phyloP scores from a whole-genome alignment of 176 grass and related monocot genomes.

The Leersia perrieri region DNA sequence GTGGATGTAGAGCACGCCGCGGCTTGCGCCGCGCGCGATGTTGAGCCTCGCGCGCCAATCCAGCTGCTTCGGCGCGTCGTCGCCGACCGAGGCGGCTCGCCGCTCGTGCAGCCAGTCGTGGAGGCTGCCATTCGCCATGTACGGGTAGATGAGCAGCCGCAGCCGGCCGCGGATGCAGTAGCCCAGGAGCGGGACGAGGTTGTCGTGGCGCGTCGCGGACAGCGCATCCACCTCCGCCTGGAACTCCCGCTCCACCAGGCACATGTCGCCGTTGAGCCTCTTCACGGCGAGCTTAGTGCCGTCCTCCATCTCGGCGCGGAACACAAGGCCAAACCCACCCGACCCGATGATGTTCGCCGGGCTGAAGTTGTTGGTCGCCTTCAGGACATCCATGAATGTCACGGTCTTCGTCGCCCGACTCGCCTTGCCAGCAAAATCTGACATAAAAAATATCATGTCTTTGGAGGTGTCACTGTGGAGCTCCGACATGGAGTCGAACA shows the following conservation, averaged over 20 bases:
- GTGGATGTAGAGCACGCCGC: conserved; percentile 62
- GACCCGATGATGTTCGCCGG: conserved; percentile 32
- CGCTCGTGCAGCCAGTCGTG: conserved; percentile 51
- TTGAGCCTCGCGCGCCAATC: conserved; percentile 43
- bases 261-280: conserved; percentile 52
- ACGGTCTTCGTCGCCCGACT: background rate
- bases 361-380: conserved; percentile 52
- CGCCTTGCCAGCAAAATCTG: background rate
- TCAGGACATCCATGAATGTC: conserved; percentile 44
- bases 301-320: conserved; percentile 43
- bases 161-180: conserved; percentile 49
- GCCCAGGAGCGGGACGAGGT: conserved; percentile 55
- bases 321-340: conserved; percentile 49
- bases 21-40: conserved; percentile 37
- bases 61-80: background rate
- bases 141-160: conserved; percentile 51
- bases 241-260: conserved; percentile 59
- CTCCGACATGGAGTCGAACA: conserved; percentile 38
- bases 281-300: conserved; percentile 51
- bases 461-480: conserved; percentile 16
- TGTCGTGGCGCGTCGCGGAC: conserved; percentile 39
- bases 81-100: background rate
- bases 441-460: conserved; percentile 30
- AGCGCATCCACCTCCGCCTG: conserved; percentile 52
- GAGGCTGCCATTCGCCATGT: conserved; percentile 67